Percentiles rank a stretch among this genome's conserved stretches.
Conservation (phyloP, 2,329 filamentous ascomycete genomes). For the Verticillium alfalfae region DNA sequence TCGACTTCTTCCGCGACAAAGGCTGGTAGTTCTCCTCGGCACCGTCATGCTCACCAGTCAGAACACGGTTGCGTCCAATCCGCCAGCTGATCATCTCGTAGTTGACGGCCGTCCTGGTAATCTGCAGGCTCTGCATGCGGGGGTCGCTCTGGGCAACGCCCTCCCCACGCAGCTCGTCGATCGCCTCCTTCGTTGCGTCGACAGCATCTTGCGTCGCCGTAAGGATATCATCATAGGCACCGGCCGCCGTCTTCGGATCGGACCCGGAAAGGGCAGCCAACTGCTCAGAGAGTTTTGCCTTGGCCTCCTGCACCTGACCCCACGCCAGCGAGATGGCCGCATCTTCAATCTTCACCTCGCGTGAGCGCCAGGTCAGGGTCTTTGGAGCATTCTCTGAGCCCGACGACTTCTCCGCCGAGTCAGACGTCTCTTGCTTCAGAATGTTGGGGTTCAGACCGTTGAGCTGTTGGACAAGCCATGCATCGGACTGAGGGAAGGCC, state of each 20-base stretch:
- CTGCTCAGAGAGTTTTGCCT: slow-evolving; percentile 40
- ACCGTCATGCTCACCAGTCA: slow-evolving; percentile 81
- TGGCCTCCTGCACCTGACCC: slow-evolving; percentile 58
- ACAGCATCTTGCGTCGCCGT: slow-evolving; percentile 89
- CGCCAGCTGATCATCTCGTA: slow-evolving; percentile 94
- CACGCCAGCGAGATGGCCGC: slow-evolving; percentile 84
- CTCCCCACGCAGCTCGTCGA: slow-evolving; percentile 82
- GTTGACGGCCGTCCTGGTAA: slow-evolving; percentile 88
- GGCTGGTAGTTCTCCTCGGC: slow-evolving; percentile 48
- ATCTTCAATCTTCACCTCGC: slow-evolving; percentile 85
- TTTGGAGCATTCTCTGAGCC: slow-evolving; percentile 55
- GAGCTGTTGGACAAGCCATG: slow-evolving; percentile 58
- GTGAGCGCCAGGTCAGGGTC: slow-evolving; percentile 78
- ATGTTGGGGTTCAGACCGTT: slow-evolving; percentile 65
- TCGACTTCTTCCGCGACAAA: slow-evolving; percentile 40
- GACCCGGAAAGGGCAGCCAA: slow-evolving; percentile 36
- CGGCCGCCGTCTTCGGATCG: slow-evolving; percentile 64
- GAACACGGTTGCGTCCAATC: slow-evolving; percentile 83
- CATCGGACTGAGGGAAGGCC: slow-evolving; percentile 65
- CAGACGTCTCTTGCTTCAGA: slow-evolving; percentile 50
- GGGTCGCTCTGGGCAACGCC: slow-evolving; percentile 77
- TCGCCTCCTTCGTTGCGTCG: slow-evolving; percentile 87
- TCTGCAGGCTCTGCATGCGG: slow-evolving; percentile 86
- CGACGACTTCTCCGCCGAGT: slow-evolving; percentile 34
- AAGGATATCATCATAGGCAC: slow-evolving; percentile 86